A percentile compares a stretch with the other conserved stretches of the same genome.
Conservation (phyloP, 2,329 filamentous ascomycete genomes). For the Hypoxylon sp. region DNA sequence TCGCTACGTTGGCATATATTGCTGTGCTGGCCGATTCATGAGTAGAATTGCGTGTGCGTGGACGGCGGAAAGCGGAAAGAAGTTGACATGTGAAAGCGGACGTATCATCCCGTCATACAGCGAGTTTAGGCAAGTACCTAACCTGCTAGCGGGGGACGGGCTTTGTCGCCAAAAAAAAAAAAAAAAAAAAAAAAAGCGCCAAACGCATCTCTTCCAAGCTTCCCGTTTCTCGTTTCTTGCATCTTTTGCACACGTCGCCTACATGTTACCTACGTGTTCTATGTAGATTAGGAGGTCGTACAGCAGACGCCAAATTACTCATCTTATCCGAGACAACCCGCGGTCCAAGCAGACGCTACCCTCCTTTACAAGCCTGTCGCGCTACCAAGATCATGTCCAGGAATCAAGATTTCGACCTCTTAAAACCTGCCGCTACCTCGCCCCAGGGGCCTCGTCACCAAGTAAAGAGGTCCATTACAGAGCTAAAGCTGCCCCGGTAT, state of each 20-base stretch:
- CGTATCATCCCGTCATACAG: constrained; percentile 30
- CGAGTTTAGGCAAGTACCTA: no score
- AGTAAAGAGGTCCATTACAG: constrained; percentile 63
- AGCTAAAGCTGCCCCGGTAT: constrained; percentile 49
- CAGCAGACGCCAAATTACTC: constrained; percentile 1
- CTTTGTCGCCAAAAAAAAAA: no score
- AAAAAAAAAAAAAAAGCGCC: no score
- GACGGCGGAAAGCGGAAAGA: no score
- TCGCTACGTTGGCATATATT: neutral
- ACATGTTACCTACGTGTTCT: no score
- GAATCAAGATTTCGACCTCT: constrained; percentile 44
- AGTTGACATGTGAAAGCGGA: constrained; percentile 34
- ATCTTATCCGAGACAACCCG: neutral
- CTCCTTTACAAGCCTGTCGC: constrained; percentile 19
- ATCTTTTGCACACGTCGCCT: constrained; percentile 7
- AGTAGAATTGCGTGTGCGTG: neutral
- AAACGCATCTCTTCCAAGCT: no score
- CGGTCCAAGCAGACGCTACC: constrained; percentile 17
- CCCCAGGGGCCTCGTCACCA: constrained; percentile 57
- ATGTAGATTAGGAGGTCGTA: constrained; percentile 2
- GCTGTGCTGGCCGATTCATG: neutral
- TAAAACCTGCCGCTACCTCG: constrained; percentile 44
- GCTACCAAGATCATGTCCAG: constrained; percentile 44
- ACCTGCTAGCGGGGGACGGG: constrained; percentile 21
- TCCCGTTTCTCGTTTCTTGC: constrained; percentile 12